Percentiles rank a stretch among this genome's conserved stretches.
phyloP scores from a whole-genome alignment of 2,329 filamentous ascomycete species.

The Alternaria postmessia region DNA sequence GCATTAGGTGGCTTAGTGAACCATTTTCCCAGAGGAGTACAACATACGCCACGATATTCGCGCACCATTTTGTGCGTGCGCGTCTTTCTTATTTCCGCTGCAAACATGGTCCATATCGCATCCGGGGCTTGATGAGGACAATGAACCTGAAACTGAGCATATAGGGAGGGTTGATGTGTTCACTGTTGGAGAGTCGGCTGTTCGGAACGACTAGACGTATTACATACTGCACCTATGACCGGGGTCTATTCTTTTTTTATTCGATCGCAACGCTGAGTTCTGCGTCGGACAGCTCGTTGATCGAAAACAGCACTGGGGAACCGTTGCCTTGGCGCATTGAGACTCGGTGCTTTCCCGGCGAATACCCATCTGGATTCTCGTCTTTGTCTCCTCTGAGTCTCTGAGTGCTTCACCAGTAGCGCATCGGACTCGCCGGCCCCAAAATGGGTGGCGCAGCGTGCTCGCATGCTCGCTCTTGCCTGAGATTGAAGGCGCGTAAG shows the following conservation, averaged over 20 bases:
- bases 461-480: constrained; percentile 32
- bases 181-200: not conserved
- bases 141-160: constrained; percentile 2
- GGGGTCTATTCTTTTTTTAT: not conserved
- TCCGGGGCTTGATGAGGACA: not conserved
- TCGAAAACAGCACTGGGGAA: constrained; percentile 6
- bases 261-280: constrained; percentile 1
- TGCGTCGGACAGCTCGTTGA: not conserved
- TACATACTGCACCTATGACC: not conserved
- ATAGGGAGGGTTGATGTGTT: not conserved
- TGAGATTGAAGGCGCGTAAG: constrained; percentile 26
- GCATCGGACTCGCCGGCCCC: constrained; percentile 38
- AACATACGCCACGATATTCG: constrained; percentile 11
- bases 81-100: not conserved
- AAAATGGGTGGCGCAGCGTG: constrained; percentile 35
- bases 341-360: constrained; percentile 6
- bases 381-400: not conserved
- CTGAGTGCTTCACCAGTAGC: constrained; percentile 8
- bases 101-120: not conserved
- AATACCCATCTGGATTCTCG: not conserved
- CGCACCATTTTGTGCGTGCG: not conserved
- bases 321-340: constrained; percentile 12
- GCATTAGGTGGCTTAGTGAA: constrained; percentile 17
- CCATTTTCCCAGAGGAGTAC: constrained; percentile 16
- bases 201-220: not conserved